phyloP scores from a whole-genome alignment of 805 yeast species.

The Hanseniaspora occidentalis region DNA sequence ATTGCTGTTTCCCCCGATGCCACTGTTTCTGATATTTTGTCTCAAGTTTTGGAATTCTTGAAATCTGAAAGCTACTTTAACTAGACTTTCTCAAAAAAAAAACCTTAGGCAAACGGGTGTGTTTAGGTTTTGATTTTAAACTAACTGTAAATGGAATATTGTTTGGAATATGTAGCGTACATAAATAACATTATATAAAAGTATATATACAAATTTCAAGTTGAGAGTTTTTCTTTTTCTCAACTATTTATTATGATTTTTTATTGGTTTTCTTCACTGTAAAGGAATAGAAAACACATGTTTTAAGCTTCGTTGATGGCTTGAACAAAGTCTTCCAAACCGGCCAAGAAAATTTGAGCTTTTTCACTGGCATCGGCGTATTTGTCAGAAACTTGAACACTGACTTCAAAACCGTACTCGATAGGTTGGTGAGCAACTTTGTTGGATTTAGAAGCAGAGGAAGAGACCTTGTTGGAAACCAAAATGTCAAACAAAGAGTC shows the following conservation, averaged over 20 bases:
- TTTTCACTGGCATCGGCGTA: slow-evolving; percentile 15
- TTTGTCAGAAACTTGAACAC: slow-evolving; percentile 13
- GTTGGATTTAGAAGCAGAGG: too few species aligned
- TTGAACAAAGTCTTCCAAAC: slow-evolving; percentile 11
- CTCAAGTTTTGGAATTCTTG: slow-evolving; percentile 56
- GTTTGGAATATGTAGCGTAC: too few species aligned
- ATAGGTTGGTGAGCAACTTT: too few species aligned
- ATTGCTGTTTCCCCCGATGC: slow-evolving; percentile 42
- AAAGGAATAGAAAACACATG: too few species aligned
- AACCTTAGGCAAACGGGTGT: not conserved
- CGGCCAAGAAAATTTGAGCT: slow-evolving; percentile 16
- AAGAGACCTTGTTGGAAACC: not conserved
- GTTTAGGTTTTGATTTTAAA: too few species aligned
- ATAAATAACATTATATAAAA: too few species aligned
- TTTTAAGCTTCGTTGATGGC: not conserved
- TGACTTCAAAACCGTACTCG: slow-evolving; percentile 12
- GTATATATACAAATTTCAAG: too few species aligned
- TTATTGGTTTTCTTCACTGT: too few species aligned
- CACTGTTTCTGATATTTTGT: slow-evolving; percentile 57
- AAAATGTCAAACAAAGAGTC: not conserved
- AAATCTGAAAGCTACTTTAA: slow-evolving; percentile 76
- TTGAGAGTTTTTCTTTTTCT: too few species aligned
- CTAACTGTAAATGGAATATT: too few species aligned
- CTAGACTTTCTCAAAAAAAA: slow-evolving; percentile 15
- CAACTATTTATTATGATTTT: too few species aligned